Evolutionary conservation across 768 basidiomycete species (phyloP).

Genomic region (Termitomyces sp.): DNA sequence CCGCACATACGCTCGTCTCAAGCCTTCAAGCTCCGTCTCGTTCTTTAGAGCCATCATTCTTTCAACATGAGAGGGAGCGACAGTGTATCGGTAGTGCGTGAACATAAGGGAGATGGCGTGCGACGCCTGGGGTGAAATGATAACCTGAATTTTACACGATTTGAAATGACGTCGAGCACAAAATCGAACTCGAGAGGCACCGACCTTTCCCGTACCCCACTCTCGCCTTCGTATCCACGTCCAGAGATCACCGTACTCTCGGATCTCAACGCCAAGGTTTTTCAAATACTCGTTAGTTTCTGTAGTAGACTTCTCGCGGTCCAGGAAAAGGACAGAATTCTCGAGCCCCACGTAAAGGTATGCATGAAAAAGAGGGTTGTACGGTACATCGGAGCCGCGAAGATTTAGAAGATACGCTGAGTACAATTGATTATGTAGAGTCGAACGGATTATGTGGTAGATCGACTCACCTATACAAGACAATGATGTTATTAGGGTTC

Average conservation of each 20-base stretch:
- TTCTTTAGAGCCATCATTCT: constrained; percentile 88
- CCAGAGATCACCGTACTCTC: constrained; percentile 78
- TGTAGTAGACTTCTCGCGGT: constrained; percentile 54
- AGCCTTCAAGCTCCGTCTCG: constrained; percentile 74
- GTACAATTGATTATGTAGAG: not conserved
- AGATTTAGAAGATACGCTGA: constrained; percentile 85
- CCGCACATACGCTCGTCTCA: constrained; percentile 79
- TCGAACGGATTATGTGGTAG: not conserved
- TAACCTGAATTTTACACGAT: constrained; percentile 31
- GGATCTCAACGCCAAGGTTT: constrained; percentile 47
- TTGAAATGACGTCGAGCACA: not conserved
- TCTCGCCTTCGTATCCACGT: constrained; percentile 66
- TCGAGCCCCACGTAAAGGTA: constrained; percentile 73
- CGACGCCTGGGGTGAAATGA: constrained; percentile 70
- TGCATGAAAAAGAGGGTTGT: constrained; percentile 87
- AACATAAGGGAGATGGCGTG: constrained; percentile 85
- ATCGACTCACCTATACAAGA: constrained; percentile 56
- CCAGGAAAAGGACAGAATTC: constrained; percentile 70
- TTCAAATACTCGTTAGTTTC: constrained; percentile 56
- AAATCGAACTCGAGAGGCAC: constrained; percentile 1
- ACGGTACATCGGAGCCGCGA: constrained; percentile 86
- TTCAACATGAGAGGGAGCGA: constrained; percentile 66
- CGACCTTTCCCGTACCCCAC: constrained; percentile 76
- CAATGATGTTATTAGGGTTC: constrained; percentile 63
- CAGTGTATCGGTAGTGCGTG: constrained; percentile 75